A percentile compares a stretch with the other conserved stretches of the same genome.
phyloP scores from a whole-genome alignment of 768 basidiomycete genomes.

The Epithele typhae region DNA sequence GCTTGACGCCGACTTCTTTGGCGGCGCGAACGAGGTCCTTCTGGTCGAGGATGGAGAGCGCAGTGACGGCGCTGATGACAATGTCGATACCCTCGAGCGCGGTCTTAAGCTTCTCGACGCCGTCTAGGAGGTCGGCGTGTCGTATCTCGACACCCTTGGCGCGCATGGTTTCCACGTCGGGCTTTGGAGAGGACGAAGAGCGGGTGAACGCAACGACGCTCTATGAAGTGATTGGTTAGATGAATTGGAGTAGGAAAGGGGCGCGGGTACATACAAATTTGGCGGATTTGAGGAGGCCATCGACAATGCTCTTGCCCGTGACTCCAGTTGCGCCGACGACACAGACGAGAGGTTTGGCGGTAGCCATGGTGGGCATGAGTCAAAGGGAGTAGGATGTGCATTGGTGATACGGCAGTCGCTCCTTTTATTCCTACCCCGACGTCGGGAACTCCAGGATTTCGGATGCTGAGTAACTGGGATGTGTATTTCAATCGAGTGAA shows the following conservation, averaged over 20 bases:
- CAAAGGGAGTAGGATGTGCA: too few relatives aligned
- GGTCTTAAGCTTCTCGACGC: neutral
- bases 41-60: neutral
- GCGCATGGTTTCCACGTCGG: neutral
- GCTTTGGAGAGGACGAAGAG: neutral
- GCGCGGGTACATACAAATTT: conserved; percentile 13
- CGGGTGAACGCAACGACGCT: neutral
- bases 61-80: neutral
- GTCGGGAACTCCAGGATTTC: too few relatives aligned
- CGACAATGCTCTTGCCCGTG: conserved; percentile 12
- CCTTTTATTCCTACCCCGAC: too few relatives aligned
- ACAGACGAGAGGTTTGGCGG: conserved; percentile 11
- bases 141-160: neutral
- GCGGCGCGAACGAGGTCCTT: conserved; percentile 11
- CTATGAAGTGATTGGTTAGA: neutral
- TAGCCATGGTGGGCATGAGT: too few relatives aligned
- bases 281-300: conserved; percentile 8
- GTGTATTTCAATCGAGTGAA: too few relatives aligned
- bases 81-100: neutral
- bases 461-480: too few relatives aligned
- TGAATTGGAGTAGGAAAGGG: too few relatives aligned
- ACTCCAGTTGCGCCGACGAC: conserved; percentile 18
- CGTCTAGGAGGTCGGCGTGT: neutral
- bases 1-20: conserved; percentile 15
- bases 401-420: too few relatives aligned